These are phyloP conservation scores for Monilinia polystroma DNA, from an alignment of 2,329 filamentous ascomycete species.

Conservation along the genomic window DNA sequence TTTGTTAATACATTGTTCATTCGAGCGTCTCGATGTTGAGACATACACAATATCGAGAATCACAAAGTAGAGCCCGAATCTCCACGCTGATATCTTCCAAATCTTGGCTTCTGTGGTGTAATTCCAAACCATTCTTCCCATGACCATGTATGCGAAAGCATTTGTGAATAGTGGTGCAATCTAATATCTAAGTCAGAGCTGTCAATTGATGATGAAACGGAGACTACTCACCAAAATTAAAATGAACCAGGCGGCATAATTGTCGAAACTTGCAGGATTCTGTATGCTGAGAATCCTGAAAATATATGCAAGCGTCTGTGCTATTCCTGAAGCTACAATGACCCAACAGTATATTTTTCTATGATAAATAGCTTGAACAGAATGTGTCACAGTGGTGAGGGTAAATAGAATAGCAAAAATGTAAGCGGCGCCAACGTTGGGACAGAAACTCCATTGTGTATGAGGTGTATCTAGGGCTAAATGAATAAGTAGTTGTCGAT, in stretches of 20 bases:
- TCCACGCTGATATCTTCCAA: constrained; percentile 29
- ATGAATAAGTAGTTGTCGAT: background rate
- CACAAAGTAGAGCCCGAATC: constrained; percentile 35
- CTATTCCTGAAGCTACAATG: constrained; percentile 24
- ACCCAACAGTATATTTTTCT: constrained; percentile 37
- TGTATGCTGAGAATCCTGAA: constrained; percentile 30
- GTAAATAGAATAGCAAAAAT: constrained; percentile 41
- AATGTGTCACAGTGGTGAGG: constrained; percentile 38
- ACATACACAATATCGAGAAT: constrained; percentile 36
- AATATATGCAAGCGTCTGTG: constrained; percentile 28
- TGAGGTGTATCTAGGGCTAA: constrained; percentile 3
- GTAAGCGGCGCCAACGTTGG: constrained; percentile 40
- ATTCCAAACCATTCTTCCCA: constrained; percentile 37
- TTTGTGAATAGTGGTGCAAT: constrained; percentile 36
- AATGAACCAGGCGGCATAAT: constrained; percentile 31
- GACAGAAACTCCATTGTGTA: constrained; percentile 32
- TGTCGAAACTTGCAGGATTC: constrained; percentile 36
- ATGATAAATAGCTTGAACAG: constrained; percentile 40
- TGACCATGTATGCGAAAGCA: constrained; percentile 37
- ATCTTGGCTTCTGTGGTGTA: constrained; percentile 31
- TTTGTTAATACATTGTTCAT: constrained; percentile 10
- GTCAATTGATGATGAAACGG: background rate
- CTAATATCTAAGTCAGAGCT: constrained; percentile 1
- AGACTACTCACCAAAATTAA: constrained; percentile 27
- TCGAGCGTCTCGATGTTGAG: background rate